Percentiles rank a stretch among this genome's conserved stretches.
These are phyloP conservation scores for Fusarium nelsonii DNA, from an alignment of 2,329 filamentous ascomycete genomes.

Conservation along the genomic window DNA sequence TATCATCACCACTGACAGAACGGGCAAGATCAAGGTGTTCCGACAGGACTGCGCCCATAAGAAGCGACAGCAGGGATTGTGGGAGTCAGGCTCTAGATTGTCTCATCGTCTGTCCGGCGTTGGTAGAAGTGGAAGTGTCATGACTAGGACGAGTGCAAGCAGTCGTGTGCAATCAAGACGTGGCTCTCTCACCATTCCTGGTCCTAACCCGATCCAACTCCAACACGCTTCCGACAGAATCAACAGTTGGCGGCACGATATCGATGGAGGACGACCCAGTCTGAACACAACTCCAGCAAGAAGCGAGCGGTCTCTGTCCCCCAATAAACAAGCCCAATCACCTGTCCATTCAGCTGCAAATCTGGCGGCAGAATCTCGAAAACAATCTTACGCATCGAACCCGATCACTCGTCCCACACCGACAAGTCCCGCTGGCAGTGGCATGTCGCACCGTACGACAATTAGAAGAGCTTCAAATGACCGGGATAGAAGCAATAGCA, in stretches of 20 bases:
- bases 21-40: conserved; percentile 92
- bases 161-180: conserved; percentile 64
- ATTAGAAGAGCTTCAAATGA: conserved; percentile 47
- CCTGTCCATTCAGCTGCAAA: conserved; percentile 56
- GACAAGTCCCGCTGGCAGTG: conserved; percentile 57
- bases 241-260: conserved; percentile 84
- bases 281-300: conserved; percentile 57
- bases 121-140: conserved; percentile 67
- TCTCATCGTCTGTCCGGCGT: conserved; percentile 76
- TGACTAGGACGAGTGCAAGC: conserved; percentile 65
- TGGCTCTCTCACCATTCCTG: conserved; percentile 63
- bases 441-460: conserved; percentile 45
- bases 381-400: conserved; percentile 56
- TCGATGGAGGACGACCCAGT: conserved; percentile 59
- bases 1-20: conserved; percentile 89
- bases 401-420: conserved; percentile 42
- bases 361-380: conserved; percentile 61
- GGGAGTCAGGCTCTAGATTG: conserved; percentile 82
- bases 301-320: conserved; percentile 69
- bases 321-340: conserved; percentile 58
- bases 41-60: conserved; percentile 90
- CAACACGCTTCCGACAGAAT: conserved; percentile 76
- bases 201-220: conserved; percentile 46
- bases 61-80: conserved; percentile 81
- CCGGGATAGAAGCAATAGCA: conserved; percentile 41